Conservation (phyloP, 2,329 filamentous ascomycete species). For the Fusarium staphyleae region DNA sequence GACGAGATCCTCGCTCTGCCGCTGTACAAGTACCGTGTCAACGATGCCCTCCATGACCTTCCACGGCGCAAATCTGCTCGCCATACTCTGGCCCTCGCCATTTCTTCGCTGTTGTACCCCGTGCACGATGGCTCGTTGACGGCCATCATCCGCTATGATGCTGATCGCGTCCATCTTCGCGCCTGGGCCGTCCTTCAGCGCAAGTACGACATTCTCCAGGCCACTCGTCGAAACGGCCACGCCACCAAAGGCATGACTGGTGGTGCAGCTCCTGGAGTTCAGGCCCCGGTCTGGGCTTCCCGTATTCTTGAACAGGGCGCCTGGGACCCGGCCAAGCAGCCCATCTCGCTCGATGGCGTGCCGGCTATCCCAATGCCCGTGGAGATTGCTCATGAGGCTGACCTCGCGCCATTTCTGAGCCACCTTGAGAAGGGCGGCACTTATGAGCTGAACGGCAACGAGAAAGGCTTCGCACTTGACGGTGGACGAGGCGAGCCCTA, state of each 20-base stretch:
- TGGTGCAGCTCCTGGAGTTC: slow-evolving; percentile 44
- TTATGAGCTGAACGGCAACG: slow-evolving; percentile 32
- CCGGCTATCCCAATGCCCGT: slow-evolving; percentile 48
- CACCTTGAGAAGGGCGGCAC: slow-evolving; percentile 46
- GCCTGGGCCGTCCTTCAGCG: slow-evolving; percentile 48
- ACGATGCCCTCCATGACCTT: slow-evolving; percentile 44
- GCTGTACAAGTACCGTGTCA: slow-evolving; percentile 41
- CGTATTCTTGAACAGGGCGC: slow-evolving; percentile 46
- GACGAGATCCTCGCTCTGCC: slow-evolving; percentile 49
- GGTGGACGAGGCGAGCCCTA: slow-evolving; percentile 49
- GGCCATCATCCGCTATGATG: slow-evolving; percentile 49
- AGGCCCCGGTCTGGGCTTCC: slow-evolving; percentile 44
- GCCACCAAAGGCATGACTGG: slow-evolving; percentile 39
- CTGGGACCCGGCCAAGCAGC: slow-evolving; percentile 44
- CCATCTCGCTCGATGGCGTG: slow-evolving; percentile 44
- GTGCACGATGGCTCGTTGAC: slow-evolving; percentile 46
- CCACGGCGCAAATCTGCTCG: slow-evolving; percentile 47
- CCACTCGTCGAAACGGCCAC: slow-evolving; percentile 45
- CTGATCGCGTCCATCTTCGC: slow-evolving; percentile 47
- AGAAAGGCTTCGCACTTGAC: slow-evolving; percentile 43
- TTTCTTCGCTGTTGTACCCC: slow-evolving; percentile 47
- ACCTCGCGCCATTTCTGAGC: slow-evolving; percentile 46
- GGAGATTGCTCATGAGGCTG: slow-evolving; percentile 40
- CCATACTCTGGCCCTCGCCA: slow-evolving; percentile 41
- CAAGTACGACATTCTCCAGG: slow-evolving; percentile 45